phyloP scores from a whole-genome alignment of 106 monocot species.

The Dendrobium chrysotoxum region DNA sequence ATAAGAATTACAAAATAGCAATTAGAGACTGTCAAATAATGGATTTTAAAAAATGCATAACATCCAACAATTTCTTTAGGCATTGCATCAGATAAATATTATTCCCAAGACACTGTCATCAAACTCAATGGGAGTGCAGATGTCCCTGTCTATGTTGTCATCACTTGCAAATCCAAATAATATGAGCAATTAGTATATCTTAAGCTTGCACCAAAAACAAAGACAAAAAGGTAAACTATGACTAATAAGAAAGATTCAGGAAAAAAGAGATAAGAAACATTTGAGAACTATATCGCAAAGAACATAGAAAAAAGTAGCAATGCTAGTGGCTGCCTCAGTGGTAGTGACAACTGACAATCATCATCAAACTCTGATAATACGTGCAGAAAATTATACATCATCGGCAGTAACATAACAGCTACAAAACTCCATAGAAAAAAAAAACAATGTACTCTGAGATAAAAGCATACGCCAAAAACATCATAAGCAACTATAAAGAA shows the following conservation, averaged over 20 bases:
- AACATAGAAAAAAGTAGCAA: background rate
- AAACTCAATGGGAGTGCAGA: background rate
- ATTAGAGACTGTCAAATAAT: no score
- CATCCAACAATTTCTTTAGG: background rate
- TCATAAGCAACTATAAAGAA: no score
- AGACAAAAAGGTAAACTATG: no score
- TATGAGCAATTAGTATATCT: background rate
- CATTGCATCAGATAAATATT: background rate
- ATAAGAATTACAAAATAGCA: no score
- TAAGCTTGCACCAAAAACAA: no score
- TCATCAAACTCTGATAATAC: constrained; percentile 3
- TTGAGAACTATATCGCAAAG: no score
- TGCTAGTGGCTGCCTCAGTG: background rate
- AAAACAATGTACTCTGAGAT: background rate
- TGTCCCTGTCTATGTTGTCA: background rate
- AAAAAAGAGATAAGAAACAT: background rate
- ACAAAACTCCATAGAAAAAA: background rate
- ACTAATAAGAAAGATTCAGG: no score
- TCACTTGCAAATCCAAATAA: background rate
- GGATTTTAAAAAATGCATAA: background rate
- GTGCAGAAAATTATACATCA: background rate
- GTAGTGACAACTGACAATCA: background rate
- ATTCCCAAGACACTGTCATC: background rate
- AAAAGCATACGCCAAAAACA: background rate
- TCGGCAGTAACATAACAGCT: background rate